Evolutionary conservation across 768 basidiomycete species (phyloP).

Genomic region (Kwoniella sp.): DNA sequence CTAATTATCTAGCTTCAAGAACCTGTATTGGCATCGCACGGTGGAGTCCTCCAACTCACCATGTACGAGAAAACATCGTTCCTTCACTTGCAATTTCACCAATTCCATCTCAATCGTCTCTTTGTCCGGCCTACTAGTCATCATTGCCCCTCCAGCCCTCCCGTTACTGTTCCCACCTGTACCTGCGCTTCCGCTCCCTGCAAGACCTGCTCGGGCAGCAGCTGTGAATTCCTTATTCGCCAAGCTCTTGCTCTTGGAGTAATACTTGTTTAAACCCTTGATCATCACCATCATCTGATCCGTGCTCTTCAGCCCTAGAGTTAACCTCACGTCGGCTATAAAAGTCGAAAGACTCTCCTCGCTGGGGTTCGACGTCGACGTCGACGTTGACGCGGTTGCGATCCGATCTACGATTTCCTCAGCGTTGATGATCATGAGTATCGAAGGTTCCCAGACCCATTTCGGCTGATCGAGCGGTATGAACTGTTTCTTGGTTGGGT

Average conservation of each 20-base stretch:
- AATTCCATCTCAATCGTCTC: slow-evolving; percentile 47
- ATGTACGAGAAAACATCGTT: slow-evolving; percentile 47
- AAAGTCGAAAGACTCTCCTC: slow-evolving; percentile 26
- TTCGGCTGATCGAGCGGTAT: slow-evolving; percentile 30
- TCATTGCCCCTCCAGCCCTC: neutral
- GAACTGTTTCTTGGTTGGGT: slow-evolving; percentile 34
- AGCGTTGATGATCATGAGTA: slow-evolving; percentile 44
- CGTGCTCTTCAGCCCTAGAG: slow-evolving; percentile 22
- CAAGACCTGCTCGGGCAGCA: slow-evolving; percentile 39
- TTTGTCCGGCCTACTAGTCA: slow-evolving; percentile 23
- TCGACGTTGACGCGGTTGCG: neutral
- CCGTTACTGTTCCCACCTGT: slow-evolving; percentile 2
- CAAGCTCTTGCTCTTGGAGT: slow-evolving; percentile 39
- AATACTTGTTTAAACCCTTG: slow-evolving; percentile 48
- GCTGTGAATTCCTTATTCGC: slow-evolving; percentile 44
- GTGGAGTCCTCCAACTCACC: slow-evolving; percentile 48
- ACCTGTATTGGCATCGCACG: too few species aligned
- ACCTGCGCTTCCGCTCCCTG: too few species aligned
- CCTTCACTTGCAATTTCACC: slow-evolving; percentile 48
- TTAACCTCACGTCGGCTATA: slow-evolving; percentile 31
- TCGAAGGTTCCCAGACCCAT: slow-evolving; percentile 45
- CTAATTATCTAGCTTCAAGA: too few species aligned
- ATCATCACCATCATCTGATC: slow-evolving; percentile 50
- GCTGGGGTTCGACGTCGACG: too few species aligned
- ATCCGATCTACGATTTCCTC: slow-evolving; percentile 46